phyloP scores from a whole-genome alignment of 208 protist species.

The Leishmania guyanensis region DNA sequence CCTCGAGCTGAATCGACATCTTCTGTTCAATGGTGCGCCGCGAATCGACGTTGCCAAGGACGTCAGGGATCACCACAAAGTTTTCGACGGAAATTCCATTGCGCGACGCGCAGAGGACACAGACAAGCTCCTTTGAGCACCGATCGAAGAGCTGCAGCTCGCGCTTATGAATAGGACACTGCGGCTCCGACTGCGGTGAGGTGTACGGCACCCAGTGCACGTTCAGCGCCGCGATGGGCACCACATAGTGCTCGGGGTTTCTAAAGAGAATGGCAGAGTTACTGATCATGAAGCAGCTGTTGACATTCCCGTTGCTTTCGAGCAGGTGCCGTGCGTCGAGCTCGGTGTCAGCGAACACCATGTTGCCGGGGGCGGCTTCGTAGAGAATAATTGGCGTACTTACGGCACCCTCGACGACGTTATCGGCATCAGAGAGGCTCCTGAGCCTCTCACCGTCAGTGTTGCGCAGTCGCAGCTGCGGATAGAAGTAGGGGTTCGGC shows the following conservation, averaged over 20 bases:
- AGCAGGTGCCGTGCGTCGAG: slow-evolving; percentile 64
- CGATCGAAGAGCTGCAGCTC: slow-evolving; percentile 85
- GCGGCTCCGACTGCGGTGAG: slow-evolving; percentile 61
- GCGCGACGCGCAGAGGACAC: slow-evolving; percentile 71
- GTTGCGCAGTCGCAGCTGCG: slow-evolving; percentile 67
- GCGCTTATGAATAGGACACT: slow-evolving; percentile 76
- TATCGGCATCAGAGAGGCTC: neutral
- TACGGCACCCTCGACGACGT: slow-evolving; percentile 31
- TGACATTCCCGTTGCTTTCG: slow-evolving; percentile 34
- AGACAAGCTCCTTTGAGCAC: slow-evolving; percentile 77
- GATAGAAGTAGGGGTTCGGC: slow-evolving; percentile 78
- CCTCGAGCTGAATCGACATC: slow-evolving; percentile 59
- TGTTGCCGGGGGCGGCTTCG: slow-evolving; percentile 82
- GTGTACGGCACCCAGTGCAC: slow-evolving; percentile 79
- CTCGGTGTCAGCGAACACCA: slow-evolving; percentile 85
- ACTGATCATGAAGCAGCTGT: slow-evolving; percentile 80
- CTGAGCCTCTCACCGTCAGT: slow-evolving; percentile 38
- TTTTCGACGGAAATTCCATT: slow-evolving; percentile 34
- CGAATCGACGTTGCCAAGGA: slow-evolving; percentile 64
- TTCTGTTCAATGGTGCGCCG: slow-evolving; percentile 61
- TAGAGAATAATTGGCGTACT: slow-evolving; percentile 79
- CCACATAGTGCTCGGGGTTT: slow-evolving; percentile 59
- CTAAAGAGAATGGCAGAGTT: slow-evolving; percentile 78
- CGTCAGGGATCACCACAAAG: slow-evolving; percentile 79
- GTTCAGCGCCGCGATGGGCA: slow-evolving; percentile 70